phyloP scores from a whole-genome alignment of 139 green algal genomes.

The Monoraphidium neglectum region DNA sequence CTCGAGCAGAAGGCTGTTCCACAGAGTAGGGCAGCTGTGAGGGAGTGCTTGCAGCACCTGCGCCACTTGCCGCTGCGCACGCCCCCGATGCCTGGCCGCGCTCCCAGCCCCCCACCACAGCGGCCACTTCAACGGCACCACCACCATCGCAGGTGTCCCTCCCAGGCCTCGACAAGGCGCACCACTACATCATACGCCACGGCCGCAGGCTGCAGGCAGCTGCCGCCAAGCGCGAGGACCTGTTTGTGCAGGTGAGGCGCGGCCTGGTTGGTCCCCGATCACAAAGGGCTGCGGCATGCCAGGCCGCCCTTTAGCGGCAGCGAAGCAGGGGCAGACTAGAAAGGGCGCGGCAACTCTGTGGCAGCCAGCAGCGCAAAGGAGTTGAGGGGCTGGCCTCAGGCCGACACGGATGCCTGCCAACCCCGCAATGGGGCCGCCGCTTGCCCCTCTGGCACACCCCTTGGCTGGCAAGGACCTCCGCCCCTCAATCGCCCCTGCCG shows the following conservation, averaged over 20 bases:
- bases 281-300: too few species aligned
- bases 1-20: too few species aligned
- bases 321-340: not conserved
- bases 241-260: not conserved
- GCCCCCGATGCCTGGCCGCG: too few species aligned
- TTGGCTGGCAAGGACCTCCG: too few species aligned
- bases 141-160: slow-evolving; percentile 11
- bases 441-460: not conserved
- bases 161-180: slow-evolving; percentile 14
- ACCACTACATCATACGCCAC: slow-evolving; percentile 18
- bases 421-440: not conserved
- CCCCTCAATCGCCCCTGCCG: too few species aligned
- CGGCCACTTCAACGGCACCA: too few species aligned
- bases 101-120: too few species aligned
- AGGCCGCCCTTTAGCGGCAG: not conserved
- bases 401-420: not conserved
- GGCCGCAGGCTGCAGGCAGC: slow-evolving; percentile 3
- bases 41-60: too few species aligned
- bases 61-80: too few species aligned
- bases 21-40: too few species aligned
- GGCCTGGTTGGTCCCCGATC: not conserved
- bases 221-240: not conserved
- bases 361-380: not conserved
- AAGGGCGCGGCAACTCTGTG: not conserved
- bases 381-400: not conserved